Percentiles rank a stretch among this genome's conserved stretches.
These are phyloP conservation scores for Gyromitra esculenta DNA, from an alignment of 2,329 filamentous ascomycete genomes.

Conservation along the genomic window DNA sequence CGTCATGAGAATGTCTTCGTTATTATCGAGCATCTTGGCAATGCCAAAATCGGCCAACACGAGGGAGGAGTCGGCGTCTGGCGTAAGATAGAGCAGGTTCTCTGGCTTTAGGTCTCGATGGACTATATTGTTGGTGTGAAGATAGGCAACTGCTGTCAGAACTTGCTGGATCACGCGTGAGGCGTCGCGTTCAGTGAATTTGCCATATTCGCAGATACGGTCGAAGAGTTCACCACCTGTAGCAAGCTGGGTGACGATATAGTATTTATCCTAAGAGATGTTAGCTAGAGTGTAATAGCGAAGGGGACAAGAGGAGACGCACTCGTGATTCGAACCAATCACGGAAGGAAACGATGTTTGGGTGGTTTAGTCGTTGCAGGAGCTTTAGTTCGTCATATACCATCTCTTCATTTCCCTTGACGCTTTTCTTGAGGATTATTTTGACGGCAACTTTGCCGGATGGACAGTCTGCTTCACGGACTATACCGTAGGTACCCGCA, in stretches of 20 bases:
- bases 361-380: conserved; percentile 88
- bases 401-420: conserved; percentile 98
- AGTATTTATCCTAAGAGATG: conserved; percentile 87
- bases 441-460: conserved; percentile 92
- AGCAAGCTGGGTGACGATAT: conserved; percentile 96
- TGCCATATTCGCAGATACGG: conserved; percentile 96
- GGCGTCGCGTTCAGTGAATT: conserved; percentile 97
- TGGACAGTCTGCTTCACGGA: conserved; percentile 88
- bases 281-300: not conserved
- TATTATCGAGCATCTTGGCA: conserved; percentile 93
- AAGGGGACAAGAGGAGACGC: not conserved
- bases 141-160: conserved; percentile 89
- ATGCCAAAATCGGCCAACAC: conserved; percentile 98
- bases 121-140: conserved; percentile 93
- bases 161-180: conserved; percentile 95
- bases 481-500: conserved; percentile 97
- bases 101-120: conserved; percentile 98
- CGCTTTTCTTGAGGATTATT: conserved; percentile 99
- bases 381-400: conserved; percentile 96
- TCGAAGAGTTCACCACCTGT: conserved; percentile 97
- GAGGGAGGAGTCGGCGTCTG: conserved; percentile 78
- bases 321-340: conserved; percentile 92
- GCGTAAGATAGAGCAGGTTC: conserved; percentile 92
- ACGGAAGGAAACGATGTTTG: conserved; percentile 95
- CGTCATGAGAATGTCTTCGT: conserved; percentile 90